These are phyloP conservation scores for Yarrowia deformans DNA, from an alignment of 805 yeast genomes.

Conservation along the genomic window DNA sequence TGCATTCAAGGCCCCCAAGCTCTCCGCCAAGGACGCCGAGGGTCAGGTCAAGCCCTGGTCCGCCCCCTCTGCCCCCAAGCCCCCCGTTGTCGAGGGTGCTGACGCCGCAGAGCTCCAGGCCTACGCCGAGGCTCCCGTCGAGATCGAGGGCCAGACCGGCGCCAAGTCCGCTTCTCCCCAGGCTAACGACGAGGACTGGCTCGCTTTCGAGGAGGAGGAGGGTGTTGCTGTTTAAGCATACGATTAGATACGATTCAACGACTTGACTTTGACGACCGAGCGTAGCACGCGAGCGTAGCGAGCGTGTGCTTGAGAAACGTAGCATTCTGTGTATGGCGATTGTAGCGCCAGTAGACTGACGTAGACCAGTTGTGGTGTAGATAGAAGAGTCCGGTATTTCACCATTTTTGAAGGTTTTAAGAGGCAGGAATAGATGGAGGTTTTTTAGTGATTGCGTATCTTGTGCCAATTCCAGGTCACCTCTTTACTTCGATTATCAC, in stretches of 20 bases:
- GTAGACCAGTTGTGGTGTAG: too few species aligned
- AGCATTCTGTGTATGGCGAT: too few species aligned
- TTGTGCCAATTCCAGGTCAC: too few species aligned
- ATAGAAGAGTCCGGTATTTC: too few species aligned
- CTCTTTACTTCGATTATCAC: too few species aligned
- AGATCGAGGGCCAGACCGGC: slow-evolving; percentile 48
- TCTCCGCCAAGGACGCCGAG: slow-evolving; percentile 76
- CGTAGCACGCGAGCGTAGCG: too few species aligned
- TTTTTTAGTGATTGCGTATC: too few species aligned
- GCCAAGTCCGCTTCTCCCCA: slow-evolving; percentile 45
- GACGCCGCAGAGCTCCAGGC: slow-evolving; percentile 60
- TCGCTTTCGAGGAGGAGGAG: slow-evolving; percentile 53
- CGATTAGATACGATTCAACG: slow-evolving; percentile 31
- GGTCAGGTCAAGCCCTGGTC: slow-evolving; percentile 83
- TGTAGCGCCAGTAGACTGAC: too few species aligned
- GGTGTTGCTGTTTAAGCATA: slow-evolving; percentile 47
- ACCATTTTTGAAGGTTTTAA: too few species aligned
- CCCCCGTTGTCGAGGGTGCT: slow-evolving; percentile 85
- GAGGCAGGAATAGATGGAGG: too few species aligned
- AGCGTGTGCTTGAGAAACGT: too few species aligned
- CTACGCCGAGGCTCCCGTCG: slow-evolving; percentile 57
- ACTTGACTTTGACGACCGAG: slow-evolving; percentile 7
- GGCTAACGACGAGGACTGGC: slow-evolving; percentile 52
- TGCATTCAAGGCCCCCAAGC: slow-evolving; percentile 83
- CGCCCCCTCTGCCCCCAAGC: slow-evolving; percentile 77